A percentile compares a stretch with the other conserved stretches of the same genome.
These are phyloP conservation scores for Boletus vermiculosoides DNA, from an alignment of 768 basidiomycete genomes.

Conservation along the genomic window DNA sequence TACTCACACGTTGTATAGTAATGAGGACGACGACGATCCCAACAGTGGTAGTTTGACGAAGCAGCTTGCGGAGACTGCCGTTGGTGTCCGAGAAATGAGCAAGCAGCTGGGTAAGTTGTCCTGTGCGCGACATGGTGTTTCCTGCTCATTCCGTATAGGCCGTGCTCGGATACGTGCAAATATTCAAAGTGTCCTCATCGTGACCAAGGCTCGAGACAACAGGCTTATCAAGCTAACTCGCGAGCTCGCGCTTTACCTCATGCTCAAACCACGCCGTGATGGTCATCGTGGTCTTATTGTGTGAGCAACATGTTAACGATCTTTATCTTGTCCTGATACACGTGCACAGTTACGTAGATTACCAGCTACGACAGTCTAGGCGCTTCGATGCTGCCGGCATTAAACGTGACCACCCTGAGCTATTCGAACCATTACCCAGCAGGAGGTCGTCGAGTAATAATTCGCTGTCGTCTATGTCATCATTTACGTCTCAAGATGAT, in stretches of 20 bases:
- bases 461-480: constrained; percentile 55
- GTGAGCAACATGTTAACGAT: constrained; percentile 43
- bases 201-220: constrained; percentile 98
- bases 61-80: constrained; percentile 95
- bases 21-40: constrained; percentile 66
- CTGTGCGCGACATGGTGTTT: background rate
- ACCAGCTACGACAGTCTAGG: constrained; percentile 82
- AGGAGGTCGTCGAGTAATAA: constrained; percentile 70
- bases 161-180: constrained; percentile 88
- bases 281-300: constrained; percentile 81
- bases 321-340: constrained; percentile 14
- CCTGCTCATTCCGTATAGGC: constrained; percentile 48
- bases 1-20: constrained; percentile 11
- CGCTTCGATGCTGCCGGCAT: constrained; percentile 95
- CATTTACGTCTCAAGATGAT: constrained; percentile 42
- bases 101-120: constrained; percentile 82
- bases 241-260: constrained; percentile 91
- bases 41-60: constrained; percentile 79
- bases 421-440: constrained; percentile 77
- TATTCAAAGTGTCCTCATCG: constrained; percentile 90
- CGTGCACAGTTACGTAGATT: constrained; percentile 80
- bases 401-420: constrained; percentile 78
- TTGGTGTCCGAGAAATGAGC: constrained; percentile 97
- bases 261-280: constrained; percentile 77
- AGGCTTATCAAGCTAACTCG: constrained; percentile 92